Percentiles rank a stretch among this genome's conserved stretches.
phyloP scores from a whole-genome alignment of 257 asterid genomes.

The Nyctanthes arbortristis region DNA sequence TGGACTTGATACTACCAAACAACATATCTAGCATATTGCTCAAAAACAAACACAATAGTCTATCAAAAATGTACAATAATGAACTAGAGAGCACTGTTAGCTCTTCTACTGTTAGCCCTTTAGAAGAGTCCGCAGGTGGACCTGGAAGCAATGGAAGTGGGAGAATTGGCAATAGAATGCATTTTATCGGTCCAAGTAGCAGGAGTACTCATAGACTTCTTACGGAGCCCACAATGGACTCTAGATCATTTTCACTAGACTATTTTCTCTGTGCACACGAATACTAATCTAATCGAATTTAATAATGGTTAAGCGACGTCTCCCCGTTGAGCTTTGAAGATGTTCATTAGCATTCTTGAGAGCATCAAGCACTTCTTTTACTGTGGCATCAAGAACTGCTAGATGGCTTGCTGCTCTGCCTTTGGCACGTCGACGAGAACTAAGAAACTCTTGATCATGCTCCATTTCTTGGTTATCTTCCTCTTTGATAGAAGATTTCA shows the following conservation, averaged over 20 bases:
- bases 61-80: too few species aligned
- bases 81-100: too few species aligned
- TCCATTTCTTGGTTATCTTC: conserved; percentile 19
- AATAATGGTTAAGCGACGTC: conserved; percentile 38
- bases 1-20: too few species aligned
- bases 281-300: conserved; percentile 38
- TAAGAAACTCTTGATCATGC: conserved; percentile 30
- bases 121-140: too few species aligned
- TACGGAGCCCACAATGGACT: too few species aligned
- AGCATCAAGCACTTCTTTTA: conserved; percentile 55
- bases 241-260: conserved; percentile 8
- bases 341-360: conserved; percentile 61
- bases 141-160: too few species aligned
- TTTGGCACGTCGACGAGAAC: conserved; percentile 37
- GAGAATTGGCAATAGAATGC: too few species aligned
- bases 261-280: not conserved
- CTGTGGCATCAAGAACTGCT: conserved; percentile 63
- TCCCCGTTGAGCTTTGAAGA: conserved; percentile 62
- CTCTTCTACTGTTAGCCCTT: too few species aligned
- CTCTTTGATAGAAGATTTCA: conserved; percentile 24
- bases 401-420: conserved; percentile 29
- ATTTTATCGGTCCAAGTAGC: too few species aligned
- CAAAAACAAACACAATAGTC: too few species aligned
- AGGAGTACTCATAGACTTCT: too few species aligned
- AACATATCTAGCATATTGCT: too few species aligned